phyloP scores from a whole-genome alignment of 306 rosid genomes.

The Macrotyloma uniflorum region DNA sequence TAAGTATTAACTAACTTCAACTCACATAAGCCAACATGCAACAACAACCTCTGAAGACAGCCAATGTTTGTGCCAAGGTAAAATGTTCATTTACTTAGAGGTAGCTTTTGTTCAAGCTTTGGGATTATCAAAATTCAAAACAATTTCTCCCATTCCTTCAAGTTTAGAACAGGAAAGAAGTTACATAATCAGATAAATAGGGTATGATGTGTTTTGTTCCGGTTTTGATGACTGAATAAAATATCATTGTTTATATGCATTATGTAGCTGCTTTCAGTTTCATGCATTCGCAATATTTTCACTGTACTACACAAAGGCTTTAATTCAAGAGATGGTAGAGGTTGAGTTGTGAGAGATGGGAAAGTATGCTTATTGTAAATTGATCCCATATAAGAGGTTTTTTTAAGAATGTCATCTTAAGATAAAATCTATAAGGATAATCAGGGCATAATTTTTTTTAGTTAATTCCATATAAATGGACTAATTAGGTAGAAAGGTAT shows the following conservation, averaged over 20 bases:
- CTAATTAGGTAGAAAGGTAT: no score
- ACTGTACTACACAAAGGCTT: no score
- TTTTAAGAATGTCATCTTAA: no score
- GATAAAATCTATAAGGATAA: no score
- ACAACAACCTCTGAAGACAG: not conserved
- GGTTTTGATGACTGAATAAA: not conserved
- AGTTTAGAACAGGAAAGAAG: slow-evolving; percentile 4
- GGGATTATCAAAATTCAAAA: not conserved
- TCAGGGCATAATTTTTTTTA: no score
- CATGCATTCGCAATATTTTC: no score
- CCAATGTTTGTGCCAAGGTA: slow-evolving; percentile 7
- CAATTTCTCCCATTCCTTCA: not conserved
- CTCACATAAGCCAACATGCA: not conserved
- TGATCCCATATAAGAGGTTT: no score
- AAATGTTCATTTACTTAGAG: not conserved
- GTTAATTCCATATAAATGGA: no score
- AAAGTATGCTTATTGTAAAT: slow-evolving; percentile 14
- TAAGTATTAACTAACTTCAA: not conserved
- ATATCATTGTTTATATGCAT: no score
- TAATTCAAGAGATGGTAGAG: slow-evolving; percentile 30
- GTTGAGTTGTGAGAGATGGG: not conserved
- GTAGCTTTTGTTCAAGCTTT: not conserved
- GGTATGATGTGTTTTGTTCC: not conserved
- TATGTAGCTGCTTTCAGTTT: no score
- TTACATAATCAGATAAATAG: not conserved